Evolutionary conservation across 306 rosid species (phyloP), one percentile per base, ranked within the genome.

Genomic region (Vicia sativa): DNA sequence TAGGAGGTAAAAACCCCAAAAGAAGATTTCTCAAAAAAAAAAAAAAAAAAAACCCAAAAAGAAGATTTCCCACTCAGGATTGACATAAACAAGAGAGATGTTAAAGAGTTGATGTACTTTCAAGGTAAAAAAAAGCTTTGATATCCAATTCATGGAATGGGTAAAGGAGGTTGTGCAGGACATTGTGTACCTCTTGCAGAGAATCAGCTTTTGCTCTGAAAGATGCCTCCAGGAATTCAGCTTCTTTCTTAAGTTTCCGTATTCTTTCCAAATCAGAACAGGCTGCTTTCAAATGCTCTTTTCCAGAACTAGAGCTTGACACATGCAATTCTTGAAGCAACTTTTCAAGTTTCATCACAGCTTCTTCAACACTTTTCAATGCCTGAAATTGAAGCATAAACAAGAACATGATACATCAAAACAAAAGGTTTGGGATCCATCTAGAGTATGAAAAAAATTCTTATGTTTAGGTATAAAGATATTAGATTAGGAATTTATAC

Each of bases 181-280:
- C 31, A 41, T 11, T 43, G 60, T 65, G 73, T 69, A 88, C 99
- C 88, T 83, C 91, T 69, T 79, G 89, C 70, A 95, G 92, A 62
- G 86, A 88, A 62, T 86, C 97, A 55, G 96, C 96, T 82, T 90
- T 95, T 53, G 99, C 95, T 79, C 96, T 84, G 68, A 90, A 95
- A 63, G 99, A 95, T 76, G 91, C 97, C 87, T 79, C 99, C 72
- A 95, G 76, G 82, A 90, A 95, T 69, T 95, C 99, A 68, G 97
- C 97, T 86, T 95, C 99, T 78, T 95, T 90, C 80, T 83, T 85
- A 25, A 90, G 99, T 78, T 85, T 95, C 74, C 99, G 80, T 78
- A 95, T 88, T 79, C 87, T 90, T 77, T 95, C 96, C 78, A 95
- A 92, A 87, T 95, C 97, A 21, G 99, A 88, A 81, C 99, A 95